Evolutionary conservation across 2,329 filamentous ascomycete species (phyloP), one percentile per base, ranked within the genome.

Genomic region (Boeremia exigua): DNA sequence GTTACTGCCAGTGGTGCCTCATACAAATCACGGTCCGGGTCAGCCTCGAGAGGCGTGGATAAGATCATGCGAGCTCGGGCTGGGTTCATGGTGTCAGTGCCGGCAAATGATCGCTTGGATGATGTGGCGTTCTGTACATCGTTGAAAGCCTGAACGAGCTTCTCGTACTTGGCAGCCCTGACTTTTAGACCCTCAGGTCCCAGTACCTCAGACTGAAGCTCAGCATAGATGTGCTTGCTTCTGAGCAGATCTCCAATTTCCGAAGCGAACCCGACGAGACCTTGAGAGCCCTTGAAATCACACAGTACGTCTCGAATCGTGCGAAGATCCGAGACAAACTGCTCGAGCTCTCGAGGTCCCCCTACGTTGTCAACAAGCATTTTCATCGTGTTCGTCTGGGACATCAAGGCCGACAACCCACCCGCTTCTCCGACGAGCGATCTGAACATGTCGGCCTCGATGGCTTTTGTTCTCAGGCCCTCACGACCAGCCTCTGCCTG

Each of bases 21-120:
- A 15, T 62, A 62, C 32, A 65, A 25, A 30, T 63, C 60, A 19
- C 56, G 59, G 46, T 61, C 53, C 9, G 59, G 59, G 30, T 65
- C 60, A 9, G 38, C 25, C 17, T 48, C 54, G 33, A 56, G 48
- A 27, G 52, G 54, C 5, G 46, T 49, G 4, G 33, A 28, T 14
- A 50, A 60, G 4, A 65, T 61, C 25, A 60, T 38, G 10, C 19
- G 57, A 6, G 62, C 60, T 29, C 62, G 56, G 11, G 48, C 62
- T 30, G 63, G 59, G 15, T 65, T 65, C 45, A 50, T 59, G 29
- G 29, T 32, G 4, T 25, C 11, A 34, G 15, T 29, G 17, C 19
- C 33, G 28, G 28, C 14, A 9, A 27, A 5, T 17, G 32, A 23
- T n/a, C 12, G 32, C 11, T 36, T 29, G 10, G 11, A 12, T 12